A percentile compares a stretch with the other conserved stretches of the same genome.
Evolutionary conservation across 1,139 yeast species (phyloP).

Genomic region (Suhomyces coccinellae): DNA sequence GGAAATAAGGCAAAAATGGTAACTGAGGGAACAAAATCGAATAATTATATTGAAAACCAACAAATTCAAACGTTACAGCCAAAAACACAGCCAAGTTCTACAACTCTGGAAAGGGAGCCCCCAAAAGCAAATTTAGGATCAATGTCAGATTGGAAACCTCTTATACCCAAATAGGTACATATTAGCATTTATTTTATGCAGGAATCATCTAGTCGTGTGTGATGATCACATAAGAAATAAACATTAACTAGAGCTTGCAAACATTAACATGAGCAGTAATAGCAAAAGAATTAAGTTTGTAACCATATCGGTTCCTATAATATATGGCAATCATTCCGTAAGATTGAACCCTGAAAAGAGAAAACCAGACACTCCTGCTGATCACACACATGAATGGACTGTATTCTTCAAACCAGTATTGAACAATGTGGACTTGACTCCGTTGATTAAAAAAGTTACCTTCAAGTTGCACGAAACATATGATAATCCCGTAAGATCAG

Average conservation of each 20-base stretch:
- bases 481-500: conserved; percentile 75
- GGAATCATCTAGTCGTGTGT: background rate
- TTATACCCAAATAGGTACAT: conserved; percentile 45
- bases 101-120: no score
- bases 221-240: background rate
- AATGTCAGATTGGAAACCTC: conserved; percentile 59
- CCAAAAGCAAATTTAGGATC: conserved; percentile 3
- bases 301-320: conserved; percentile 78
- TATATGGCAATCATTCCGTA: conserved; percentile 84
- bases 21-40: background rate
- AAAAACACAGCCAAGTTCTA: background rate
- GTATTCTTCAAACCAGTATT: conserved; percentile 85
- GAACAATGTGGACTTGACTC: conserved; percentile 73
- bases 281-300: conserved; percentile 57
- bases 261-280: conserved; percentile 19
- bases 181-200: background rate
- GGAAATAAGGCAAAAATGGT: conserved; percentile 17
- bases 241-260: background rate
- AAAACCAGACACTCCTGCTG: conserved; percentile 75
- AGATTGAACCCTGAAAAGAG: conserved; percentile 62
- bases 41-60: background rate
- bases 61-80: conserved; percentile 19
- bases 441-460: conserved; percentile 84
- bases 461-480: conserved; percentile 95
- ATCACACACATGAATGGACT: conserved; percentile 96